Conservation (phyloP, 1,284 basidiomycete species). For the Quambalaria eucalypti region DNA sequence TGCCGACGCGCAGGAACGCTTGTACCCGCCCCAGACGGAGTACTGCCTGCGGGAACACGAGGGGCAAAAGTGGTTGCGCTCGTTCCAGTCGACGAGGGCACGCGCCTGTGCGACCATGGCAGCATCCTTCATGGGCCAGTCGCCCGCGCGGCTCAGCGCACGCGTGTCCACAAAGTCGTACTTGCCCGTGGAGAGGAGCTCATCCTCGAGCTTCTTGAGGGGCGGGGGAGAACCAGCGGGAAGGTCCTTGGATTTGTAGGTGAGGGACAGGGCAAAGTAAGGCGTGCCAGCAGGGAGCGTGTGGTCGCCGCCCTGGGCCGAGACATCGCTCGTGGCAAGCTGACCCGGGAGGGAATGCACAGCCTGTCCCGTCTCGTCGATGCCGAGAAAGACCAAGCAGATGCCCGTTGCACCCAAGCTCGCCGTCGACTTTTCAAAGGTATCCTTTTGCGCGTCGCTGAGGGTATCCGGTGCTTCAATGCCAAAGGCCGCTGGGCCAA, state of each 20-base stretch:
- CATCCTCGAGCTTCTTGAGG: conserved; percentile 6
- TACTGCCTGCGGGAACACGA: conserved; percentile 73
- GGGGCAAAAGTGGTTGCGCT: conserved; percentile 62
- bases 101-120: conserved; percentile 36
- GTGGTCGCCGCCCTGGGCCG: conserved; percentile 1
- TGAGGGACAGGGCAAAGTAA: conserved; percentile 41
- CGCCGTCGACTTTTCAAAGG: conserved; percentile 22
- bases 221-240: conserved; percentile 5
- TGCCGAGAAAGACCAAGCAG: conserved; percentile 36
- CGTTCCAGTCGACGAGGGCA: conserved; percentile 42
- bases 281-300: conserved; percentile 24
- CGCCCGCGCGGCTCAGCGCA: conserved; percentile 17
- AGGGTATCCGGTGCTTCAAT: conserved; percentile 4
- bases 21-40: conserved; percentile 92
- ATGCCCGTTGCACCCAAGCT: conserved; percentile 22
- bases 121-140: conserved; percentile 23
- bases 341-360: conserved; percentile 18
- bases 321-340: conserved; percentile 6
- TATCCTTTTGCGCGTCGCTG: conserved; percentile 6
- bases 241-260: conserved; percentile 12
- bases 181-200: conserved; percentile 11
- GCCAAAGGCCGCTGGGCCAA: conserved; percentile 29
- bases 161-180: conserved; percentile 41
- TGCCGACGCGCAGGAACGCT: conserved; percentile 60
- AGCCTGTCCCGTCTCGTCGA: conserved; percentile 19